Conservation (phyloP, 2,329 filamentous ascomycete genomes). For the Trichoderma arundinaceum region DNA sequence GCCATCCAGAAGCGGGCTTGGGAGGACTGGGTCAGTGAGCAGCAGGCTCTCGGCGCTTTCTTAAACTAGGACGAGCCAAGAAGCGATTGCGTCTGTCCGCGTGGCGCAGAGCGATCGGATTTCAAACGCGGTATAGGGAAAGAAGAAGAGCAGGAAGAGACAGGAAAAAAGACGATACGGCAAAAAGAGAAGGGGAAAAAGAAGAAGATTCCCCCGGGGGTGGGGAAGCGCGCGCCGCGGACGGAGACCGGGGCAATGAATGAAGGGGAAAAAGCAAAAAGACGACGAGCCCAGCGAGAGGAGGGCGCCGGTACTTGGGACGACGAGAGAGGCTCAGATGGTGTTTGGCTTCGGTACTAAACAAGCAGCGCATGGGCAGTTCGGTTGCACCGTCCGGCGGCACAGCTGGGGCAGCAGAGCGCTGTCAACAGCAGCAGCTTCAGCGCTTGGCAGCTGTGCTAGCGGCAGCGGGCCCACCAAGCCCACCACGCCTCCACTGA, state of each 20-base stretch:
- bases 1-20: constrained; percentile 21
- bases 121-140: background rate
- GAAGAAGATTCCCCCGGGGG: background rate
- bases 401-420: too few relatives aligned
- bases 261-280: background rate
- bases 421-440: background rate
- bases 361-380: too few relatives aligned
- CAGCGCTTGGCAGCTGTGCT: background rate
- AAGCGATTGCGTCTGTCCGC: constrained; percentile 17
- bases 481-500: constrained; percentile 8
- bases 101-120: constrained; percentile 14
- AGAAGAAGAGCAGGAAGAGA: background rate
- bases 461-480: constrained; percentile 2
- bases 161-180: background rate
- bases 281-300: background rate
- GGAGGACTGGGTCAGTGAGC: background rate
- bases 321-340: background rate
- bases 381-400: too few relatives aligned
- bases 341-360: too few relatives aligned
- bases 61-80: constrained; percentile 1
- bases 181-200: background rate
- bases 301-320: background rate
- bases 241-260: constrained; percentile 12
- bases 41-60: background rate
- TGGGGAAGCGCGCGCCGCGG: constrained; percentile 16